These are phyloP conservation scores for Leccinum colubrinum DNA, from an alignment of 1,284 basidiomycete species.

Conservation along the genomic window DNA sequence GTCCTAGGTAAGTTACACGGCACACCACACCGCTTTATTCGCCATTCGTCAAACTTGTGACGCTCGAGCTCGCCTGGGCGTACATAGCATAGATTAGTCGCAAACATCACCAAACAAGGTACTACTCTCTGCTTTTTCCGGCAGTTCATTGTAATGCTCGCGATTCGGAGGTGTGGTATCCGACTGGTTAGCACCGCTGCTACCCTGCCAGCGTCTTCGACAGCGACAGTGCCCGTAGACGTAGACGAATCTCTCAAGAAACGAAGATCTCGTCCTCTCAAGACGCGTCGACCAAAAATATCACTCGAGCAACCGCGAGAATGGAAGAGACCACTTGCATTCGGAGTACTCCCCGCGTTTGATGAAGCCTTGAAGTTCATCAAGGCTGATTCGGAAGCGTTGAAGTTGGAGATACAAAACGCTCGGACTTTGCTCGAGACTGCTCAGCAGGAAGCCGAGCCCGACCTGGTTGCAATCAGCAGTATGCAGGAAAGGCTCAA, in stretches of 20 bases:
- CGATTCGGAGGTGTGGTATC: conserved; percentile 10
- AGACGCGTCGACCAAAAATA: conserved; percentile 45
- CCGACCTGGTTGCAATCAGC: conserved; percentile 38
- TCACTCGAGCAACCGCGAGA: conserved; percentile 48
- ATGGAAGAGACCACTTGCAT: conserved; percentile 67
- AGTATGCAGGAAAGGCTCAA: conserved; percentile 42
- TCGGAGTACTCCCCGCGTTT: conserved; percentile 75
- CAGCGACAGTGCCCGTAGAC: not conserved
- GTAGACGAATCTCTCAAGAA: not conserved
- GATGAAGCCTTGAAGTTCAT: conserved; percentile 79
- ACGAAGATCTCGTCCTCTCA: conserved; percentile 17
- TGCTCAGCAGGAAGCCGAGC: conserved; percentile 31
- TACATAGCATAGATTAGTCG: no score
- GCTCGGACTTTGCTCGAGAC: conserved; percentile 37
- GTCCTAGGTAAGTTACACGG: no score
- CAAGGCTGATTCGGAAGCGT: conserved; percentile 42
- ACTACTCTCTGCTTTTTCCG: not conserved
- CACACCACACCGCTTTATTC: no score
- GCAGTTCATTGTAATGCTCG: conserved; percentile 15
- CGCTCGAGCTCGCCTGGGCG: no score
- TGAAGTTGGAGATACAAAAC: conserved; percentile 46
- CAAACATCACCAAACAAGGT: not conserved
- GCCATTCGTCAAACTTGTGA: no score
- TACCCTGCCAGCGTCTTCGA: conserved; percentile 3
- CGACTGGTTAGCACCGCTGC: conserved; percentile 8